Evolutionary conservation across 2,329 filamentous ascomycete species (phyloP), one percentile per base, ranked within the genome.

Genomic region (Alternaria conjuncta): DNA sequence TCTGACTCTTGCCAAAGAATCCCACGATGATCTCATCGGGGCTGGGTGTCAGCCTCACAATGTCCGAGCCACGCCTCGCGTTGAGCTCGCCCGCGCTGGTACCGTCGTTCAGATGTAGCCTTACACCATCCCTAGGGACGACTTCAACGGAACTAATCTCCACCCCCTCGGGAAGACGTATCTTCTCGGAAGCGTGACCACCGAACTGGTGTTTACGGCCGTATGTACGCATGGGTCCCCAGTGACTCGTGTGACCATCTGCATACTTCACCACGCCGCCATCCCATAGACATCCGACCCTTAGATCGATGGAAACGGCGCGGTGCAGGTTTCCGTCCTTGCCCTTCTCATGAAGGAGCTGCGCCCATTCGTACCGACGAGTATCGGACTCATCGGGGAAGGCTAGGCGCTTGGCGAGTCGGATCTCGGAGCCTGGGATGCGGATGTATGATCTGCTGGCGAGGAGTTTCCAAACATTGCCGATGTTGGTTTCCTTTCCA

Each of bases 211-310:
- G 71, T 5, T 73, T 71, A 0, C 70, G 62, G 1, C 74, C 75
- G 20, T 67, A 8, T 3, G 15, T 44, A 36, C 64, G 57, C 74
- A 72, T 70, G 4, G 63, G 64, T 0, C 84, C 83, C 68, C 83
- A 85, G 26, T 83, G 81, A 13, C 79, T 77, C 10, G 66, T 70
- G n/a, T 78, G 75, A 9, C 82, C 83, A 57, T 85, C 83, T 47
- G 71, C 73, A 66, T 83, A 86, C 63, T 82, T 75, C 4, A 86
- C 80, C 30, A 82, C 77, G 6, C 81, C 83, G 25, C 84, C 83
- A 55, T 86, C 83, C 44, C 85, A 79, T 7, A 74, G 68, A 44
- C 72, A 77, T 5, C 84, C 84, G 6, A 84, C 80, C 2, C 83
- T 77, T 3, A 85, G 67, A 63, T 86, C 84, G 26, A 86, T 81